Evolutionary conservation across 257 asterid genomes (phyloP).

Genomic region (Ehretia macrophylla): DNA sequence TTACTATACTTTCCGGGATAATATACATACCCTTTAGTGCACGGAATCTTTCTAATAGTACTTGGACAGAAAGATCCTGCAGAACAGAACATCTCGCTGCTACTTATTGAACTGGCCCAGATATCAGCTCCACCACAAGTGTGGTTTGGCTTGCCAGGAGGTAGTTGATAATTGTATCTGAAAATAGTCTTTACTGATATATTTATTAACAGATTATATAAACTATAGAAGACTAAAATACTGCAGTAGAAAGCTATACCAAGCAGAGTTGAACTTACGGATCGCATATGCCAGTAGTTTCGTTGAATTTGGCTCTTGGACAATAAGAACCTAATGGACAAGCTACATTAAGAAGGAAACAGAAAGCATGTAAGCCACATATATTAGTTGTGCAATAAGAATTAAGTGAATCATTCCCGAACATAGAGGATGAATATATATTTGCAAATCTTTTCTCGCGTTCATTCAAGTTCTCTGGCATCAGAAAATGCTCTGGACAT

Average conservation of each 20-base stretch:
- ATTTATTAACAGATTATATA: slow-evolving; percentile 31
- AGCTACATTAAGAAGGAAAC: slow-evolving; percentile 46
- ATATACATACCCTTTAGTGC: slow-evolving; percentile 61
- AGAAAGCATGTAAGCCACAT: slow-evolving; percentile 19
- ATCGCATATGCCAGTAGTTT: slow-evolving; percentile 67
- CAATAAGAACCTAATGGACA: slow-evolving; percentile 95
- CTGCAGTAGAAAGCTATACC: slow-evolving; percentile 13
- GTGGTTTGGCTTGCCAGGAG: slow-evolving; percentile 81
- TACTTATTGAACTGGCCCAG: slow-evolving; percentile 74
- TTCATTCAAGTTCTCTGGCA: too few relatives aligned
- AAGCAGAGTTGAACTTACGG: slow-evolving; percentile 69
- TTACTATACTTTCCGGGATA: slow-evolving; percentile 1
- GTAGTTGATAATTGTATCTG: slow-evolving; percentile 83
- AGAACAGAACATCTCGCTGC: slow-evolving; percentile 77
- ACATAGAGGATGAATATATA: too few relatives aligned
- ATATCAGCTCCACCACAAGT: slow-evolving; percentile 89
- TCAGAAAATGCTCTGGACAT: too few relatives aligned
- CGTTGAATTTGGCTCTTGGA: slow-evolving; percentile 60
- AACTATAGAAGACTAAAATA: slow-evolving; percentile 12
- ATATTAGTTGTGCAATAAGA: slow-evolving; percentile 4
- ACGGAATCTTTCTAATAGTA: slow-evolving; percentile 53
- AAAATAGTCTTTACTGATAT: slow-evolving; percentile 28
- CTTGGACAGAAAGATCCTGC: slow-evolving; percentile 94
- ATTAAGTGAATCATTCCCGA: not conserved
- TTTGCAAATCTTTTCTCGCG: too few relatives aligned